These are phyloP conservation scores for Halophytophthora polymorphica DNA, from an alignment of 352 stramenopile genomes.

Conservation along the genomic window DNA sequence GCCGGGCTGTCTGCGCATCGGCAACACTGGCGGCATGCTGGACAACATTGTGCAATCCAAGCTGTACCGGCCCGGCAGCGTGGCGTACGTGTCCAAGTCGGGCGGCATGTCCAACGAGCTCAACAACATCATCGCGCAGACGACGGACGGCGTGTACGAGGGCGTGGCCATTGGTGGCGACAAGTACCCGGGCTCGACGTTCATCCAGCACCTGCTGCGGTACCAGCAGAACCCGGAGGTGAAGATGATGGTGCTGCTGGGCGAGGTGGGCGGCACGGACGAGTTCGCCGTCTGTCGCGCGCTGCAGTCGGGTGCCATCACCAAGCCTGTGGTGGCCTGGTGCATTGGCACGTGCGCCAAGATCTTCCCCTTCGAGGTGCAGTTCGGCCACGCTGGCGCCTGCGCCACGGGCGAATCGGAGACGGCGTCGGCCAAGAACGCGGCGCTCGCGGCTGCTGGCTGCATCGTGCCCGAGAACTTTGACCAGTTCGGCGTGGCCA, in stretches of 20 bases:
- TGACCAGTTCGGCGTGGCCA: conserved; percentile 92
- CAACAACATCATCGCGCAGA: conserved; percentile 97
- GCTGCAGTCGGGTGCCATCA: conserved; percentile 92
- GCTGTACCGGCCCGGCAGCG: conserved; percentile 93
- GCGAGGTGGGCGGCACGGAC: conserved; percentile 94
- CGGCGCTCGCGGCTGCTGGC: conserved; percentile 84
- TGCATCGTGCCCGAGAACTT: conserved; percentile 94
- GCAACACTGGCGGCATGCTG: conserved; percentile 97
- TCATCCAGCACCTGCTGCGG: conserved; percentile 95
- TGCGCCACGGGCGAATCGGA: conserved; percentile 92
- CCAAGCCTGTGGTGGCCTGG: conserved; percentile 97
- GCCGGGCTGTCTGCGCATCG: conserved; percentile 95
- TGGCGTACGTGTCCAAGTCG: conserved; percentile 96
- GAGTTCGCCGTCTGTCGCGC: conserved; percentile 95
- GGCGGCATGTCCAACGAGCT: conserved; percentile 98
- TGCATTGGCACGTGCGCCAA: conserved; percentile 97
- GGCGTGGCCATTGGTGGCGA: conserved; percentile 93
- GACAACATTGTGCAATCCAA: conserved; percentile 98
- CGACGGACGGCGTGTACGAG: conserved; percentile 96
- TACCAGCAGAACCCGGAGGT: conserved; percentile 95
- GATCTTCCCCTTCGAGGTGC: conserved; percentile 97
- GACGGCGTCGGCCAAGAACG: conserved; percentile 94
- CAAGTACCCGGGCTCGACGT: conserved; percentile 95
- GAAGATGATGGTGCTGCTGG: conserved; percentile 96
- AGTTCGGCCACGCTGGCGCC: conserved; percentile 96